These are phyloP conservation scores for Sarocladiaceae sp. DNA, from an alignment of 2,329 filamentous ascomycete genomes.

Conservation along the genomic window DNA sequence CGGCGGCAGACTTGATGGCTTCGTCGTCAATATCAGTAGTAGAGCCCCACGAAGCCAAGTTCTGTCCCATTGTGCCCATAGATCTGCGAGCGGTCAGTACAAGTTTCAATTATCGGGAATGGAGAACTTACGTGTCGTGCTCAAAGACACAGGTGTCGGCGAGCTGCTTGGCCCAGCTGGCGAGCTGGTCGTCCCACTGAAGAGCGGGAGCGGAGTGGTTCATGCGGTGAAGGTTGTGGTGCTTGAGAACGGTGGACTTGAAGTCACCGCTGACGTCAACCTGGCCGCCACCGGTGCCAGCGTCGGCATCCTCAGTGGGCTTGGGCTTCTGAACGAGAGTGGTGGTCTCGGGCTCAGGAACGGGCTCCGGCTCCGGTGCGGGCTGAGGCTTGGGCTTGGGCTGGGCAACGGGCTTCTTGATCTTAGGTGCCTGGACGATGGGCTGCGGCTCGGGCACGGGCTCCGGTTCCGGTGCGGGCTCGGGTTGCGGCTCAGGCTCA, in stretches of 20 bases:
- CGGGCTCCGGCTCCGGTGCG: conserved; percentile 11
- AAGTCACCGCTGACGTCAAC: conserved; percentile 20
- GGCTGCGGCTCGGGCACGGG: conserved; percentile 13
- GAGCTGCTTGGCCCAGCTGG: conserved; percentile 56
- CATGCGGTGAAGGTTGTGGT: conserved; percentile 82
- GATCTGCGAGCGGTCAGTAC: conserved; percentile 19
- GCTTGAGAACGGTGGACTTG: conserved; percentile 47
- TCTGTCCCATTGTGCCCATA: conserved; percentile 75
- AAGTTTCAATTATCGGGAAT: background rate
- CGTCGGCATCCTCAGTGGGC: background rate
- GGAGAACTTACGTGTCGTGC: conserved; percentile 67
- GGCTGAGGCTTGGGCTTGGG: conserved; percentile 14
- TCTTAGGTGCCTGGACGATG: background rate
- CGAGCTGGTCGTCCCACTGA: conserved; percentile 61
- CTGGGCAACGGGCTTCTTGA: conserved; percentile 12
- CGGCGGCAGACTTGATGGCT: conserved; percentile 48
- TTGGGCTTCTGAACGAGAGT: conserved; percentile 9
- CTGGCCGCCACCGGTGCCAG: conserved; percentile 5
- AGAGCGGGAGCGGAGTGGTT: conserved; percentile 72
- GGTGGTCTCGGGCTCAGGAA: conserved; percentile 14
- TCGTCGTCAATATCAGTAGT: conserved; percentile 29
- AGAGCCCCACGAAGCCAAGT: conserved; percentile 67
- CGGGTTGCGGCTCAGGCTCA: too few species aligned
- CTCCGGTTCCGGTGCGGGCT: conserved; percentile 9
- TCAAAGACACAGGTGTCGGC: conserved; percentile 66